Conservation (phyloP, 345 rosid species). For the Eucalyptus globulus region DNA sequence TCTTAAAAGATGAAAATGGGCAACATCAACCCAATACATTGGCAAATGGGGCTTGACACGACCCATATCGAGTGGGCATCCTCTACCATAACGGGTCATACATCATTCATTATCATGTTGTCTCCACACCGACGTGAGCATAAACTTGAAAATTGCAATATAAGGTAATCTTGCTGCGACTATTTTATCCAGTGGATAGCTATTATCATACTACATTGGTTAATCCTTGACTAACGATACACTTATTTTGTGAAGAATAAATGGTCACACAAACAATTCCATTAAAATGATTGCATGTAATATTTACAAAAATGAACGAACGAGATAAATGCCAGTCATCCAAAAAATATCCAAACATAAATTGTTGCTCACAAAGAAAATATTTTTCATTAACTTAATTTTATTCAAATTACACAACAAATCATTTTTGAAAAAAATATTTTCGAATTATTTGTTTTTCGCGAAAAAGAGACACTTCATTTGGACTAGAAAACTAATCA, state of each 20-base stretch:
- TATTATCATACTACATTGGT: neutral
- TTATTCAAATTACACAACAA: rapidly evolving
- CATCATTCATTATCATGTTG: rapidly evolving
- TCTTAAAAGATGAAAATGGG: neutral
- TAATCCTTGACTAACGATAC: rapidly evolving
- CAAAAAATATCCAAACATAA: too few species aligned
- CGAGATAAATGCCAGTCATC: rapidly evolving
- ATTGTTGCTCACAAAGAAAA: too few species aligned
- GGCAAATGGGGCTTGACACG: neutral
- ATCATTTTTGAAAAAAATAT: too few species aligned
- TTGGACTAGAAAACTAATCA: too few species aligned
- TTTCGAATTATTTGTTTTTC: too few species aligned
- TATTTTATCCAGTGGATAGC: neutral
- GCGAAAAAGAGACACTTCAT: too few species aligned
- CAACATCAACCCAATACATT: rapidly evolving
- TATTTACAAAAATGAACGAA: too few species aligned
- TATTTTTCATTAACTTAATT: too few species aligned
- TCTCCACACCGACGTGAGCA: neutral
- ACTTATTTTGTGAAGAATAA: neutral
- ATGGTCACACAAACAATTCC: too few species aligned
- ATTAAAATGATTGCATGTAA: too few species aligned
- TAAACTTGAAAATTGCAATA: too few species aligned
- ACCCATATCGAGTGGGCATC: neutral
- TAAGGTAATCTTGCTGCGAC: too few species aligned
- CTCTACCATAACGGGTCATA: neutral